Percentiles rank a stretch among this genome's conserved stretches.
Evolutionary conservation across 495 filamentous ascomycete species (phyloP).

Genomic region (Penicillium arizonense): DNA sequence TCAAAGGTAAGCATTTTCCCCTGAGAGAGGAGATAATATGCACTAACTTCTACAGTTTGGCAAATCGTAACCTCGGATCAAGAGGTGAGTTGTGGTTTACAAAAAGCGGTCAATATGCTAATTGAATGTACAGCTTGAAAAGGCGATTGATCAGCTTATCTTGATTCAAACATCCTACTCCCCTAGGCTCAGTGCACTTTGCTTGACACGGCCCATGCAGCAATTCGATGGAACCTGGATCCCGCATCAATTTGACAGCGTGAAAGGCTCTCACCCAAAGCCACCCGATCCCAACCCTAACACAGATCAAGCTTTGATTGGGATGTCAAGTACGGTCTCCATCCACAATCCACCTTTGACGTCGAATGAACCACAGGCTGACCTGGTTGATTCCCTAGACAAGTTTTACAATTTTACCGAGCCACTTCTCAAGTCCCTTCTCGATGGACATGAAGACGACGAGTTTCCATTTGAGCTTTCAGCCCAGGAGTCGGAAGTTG

Average conservation of each 20-base stretch:
- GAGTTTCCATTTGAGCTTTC: slow-evolving; percentile 44
- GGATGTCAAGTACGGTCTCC: slow-evolving; percentile 21
- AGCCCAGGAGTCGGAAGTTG: slow-evolving; percentile 28
- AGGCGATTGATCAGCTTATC: slow-evolving; percentile 9
- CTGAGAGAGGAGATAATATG: background rate
- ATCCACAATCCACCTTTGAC: background rate
- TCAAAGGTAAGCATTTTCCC: slow-evolving; percentile 15
- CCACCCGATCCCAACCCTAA: background rate
- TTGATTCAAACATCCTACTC: slow-evolving; percentile 15
- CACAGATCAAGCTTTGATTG: slow-evolving; percentile 14
- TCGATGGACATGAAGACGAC: background rate
- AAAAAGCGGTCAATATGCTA: background rate
- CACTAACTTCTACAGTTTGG: slow-evolving; percentile 8
- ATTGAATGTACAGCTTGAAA: slow-evolving; percentile 2
- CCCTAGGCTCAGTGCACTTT: slow-evolving; percentile 9
- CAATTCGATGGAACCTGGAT: slow-evolving; percentile 9
- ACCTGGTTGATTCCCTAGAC: slow-evolving; percentile 11
- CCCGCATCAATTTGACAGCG: slow-evolving; percentile 2
- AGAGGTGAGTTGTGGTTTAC: background rate
- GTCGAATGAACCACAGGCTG: background rate
- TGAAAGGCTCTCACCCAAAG: background rate
- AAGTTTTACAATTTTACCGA: slow-evolving; percentile 40
- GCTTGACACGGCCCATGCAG: slow-evolving; percentile 2
- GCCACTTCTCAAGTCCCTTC: slow-evolving; percentile 25
- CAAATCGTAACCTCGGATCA: slow-evolving; percentile 5